These are phyloP conservation scores for Boletus tomentosulus DNA, from an alignment of 768 basidiomycete genomes.

Conservation along the genomic window DNA sequence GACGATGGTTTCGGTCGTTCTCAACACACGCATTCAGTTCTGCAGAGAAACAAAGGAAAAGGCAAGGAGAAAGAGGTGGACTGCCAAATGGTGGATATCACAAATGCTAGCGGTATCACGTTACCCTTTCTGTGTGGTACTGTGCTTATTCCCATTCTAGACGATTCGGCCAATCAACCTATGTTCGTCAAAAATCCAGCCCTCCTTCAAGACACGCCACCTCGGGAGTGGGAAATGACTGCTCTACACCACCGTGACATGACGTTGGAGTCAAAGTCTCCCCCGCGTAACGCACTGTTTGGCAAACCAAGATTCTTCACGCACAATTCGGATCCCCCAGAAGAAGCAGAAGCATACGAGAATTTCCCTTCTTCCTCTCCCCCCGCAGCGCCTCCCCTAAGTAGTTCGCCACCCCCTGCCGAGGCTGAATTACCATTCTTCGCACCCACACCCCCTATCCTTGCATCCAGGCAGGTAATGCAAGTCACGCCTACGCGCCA, in stretches of 20 bases:
- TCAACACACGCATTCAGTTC: slow-evolving; percentile 1
- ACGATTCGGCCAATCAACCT: neutral
- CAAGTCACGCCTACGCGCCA: neutral
- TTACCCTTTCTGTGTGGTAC: neutral
- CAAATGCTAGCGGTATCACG: slow-evolving; percentile 28
- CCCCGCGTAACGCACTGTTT: slow-evolving; percentile 17
- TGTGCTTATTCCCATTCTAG: slow-evolving; percentile 6
- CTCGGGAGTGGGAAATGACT: neutral
- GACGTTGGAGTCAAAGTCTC: neutral
- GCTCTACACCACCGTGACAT: neutral
- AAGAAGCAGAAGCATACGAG: neutral
- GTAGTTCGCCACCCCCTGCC: slow-evolving; percentile 25
- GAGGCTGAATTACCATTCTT: slow-evolving; percentile 3
- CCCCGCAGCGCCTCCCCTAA: slow-evolving; percentile 21
- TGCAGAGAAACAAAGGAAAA: slow-evolving; percentile 25
- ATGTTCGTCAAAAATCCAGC: slow-evolving; percentile 20
- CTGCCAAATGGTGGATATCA: slow-evolving; percentile 33
- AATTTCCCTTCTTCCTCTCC: slow-evolving; percentile 11
- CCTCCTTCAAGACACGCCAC: slow-evolving; percentile 18
- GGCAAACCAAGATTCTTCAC: slow-evolving; percentile 35
- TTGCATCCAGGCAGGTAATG: neutral
- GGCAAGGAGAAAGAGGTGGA: slow-evolving; percentile 32
- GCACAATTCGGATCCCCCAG: slow-evolving; percentile 19
- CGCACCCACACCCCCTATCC: neutral
- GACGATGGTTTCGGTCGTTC: slow-evolving; percentile 23